Conservation (phyloP, 2,329 filamentous ascomycete genomes). For the Pyricularia grisea region DNA sequence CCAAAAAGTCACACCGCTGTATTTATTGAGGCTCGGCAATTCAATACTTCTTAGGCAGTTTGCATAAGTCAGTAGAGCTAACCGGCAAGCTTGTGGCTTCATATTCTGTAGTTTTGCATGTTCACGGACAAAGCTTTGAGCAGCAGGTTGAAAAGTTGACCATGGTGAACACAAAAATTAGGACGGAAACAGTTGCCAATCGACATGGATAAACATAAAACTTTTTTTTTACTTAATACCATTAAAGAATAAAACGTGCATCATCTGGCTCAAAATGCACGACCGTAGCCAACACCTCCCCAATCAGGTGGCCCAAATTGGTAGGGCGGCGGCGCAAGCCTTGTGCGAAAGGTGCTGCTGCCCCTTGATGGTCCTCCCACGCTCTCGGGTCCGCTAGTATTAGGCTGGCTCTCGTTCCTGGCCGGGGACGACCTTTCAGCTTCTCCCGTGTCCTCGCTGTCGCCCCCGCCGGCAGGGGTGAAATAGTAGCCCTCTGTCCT, state of each 20-base stretch:
- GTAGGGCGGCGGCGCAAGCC: not conserved
- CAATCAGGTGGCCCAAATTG: not conserved
- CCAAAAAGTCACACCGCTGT: not conserved
- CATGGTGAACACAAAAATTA: not conserved
- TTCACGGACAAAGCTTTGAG: no score
- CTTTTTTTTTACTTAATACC: not conserved
- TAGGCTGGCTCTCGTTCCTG: not conserved
- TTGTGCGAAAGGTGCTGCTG: not conserved
- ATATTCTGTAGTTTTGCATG: not conserved
- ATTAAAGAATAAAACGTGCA: not conserved
- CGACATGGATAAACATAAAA: no score
- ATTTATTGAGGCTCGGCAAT: no score
- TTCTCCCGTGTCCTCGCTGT: not conserved
- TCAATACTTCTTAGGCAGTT: not conserved
- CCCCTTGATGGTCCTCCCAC: not conserved
- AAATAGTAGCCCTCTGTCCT: not conserved
- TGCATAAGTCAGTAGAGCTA: no score
- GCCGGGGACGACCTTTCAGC: not conserved
- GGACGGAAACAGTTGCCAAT: not conserved
- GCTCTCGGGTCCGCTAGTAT: not conserved
- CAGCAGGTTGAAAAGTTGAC: not conserved
- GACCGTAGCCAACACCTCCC: not conserved
- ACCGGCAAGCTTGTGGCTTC: not conserved
- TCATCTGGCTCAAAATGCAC: not conserved
- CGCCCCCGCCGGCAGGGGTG: not conserved